A percentile compares a stretch with the other conserved stretches of the same genome.
phyloP scores from a whole-genome alignment of 1,139 yeast species.

The Taphrina confusa region DNA sequence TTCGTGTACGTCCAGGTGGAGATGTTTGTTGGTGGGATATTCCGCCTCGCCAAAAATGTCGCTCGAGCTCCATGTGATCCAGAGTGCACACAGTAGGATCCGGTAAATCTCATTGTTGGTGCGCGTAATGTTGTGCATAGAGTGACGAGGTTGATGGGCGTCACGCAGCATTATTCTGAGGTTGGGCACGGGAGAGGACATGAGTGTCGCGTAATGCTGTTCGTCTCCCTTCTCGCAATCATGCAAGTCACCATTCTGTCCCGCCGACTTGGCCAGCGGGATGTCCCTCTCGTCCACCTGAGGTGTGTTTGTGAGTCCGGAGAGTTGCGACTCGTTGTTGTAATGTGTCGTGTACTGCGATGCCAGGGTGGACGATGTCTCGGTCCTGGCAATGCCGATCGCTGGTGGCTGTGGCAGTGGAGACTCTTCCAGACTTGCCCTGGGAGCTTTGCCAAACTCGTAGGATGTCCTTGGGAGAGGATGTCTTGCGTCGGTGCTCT shows the following conservation, averaged over 20 bases:
- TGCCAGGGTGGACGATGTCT: constrained; percentile 9
- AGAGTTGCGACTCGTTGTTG: constrained; percentile 19
- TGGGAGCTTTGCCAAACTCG: neutral
- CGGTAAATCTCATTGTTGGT: neutral
- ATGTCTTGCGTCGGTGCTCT: neutral
- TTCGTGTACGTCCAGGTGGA: neutral
- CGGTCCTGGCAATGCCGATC: neutral
- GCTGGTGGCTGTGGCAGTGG: constrained; percentile 4
- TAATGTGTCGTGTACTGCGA: constrained; percentile 8
- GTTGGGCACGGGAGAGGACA: constrained; percentile 18
- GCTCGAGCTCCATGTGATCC: constrained; percentile 29
- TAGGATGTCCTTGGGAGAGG: neutral
- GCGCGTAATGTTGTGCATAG: constrained; percentile 23
- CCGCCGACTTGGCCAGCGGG: neutral
- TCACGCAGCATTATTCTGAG: neutral
- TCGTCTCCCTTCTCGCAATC: neutral
- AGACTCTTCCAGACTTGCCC: neutral
- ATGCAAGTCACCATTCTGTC: neutral
- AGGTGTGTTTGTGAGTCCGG: constrained; percentile 12
- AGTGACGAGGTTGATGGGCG: neutral
- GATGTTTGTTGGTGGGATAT: neutral
- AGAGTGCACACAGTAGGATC: constrained; percentile 17
- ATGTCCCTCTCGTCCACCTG: constrained; percentile 3
- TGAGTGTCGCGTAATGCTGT: neutral
- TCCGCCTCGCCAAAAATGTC: constrained; percentile 2